Conservation (phyloP, 2,329 filamentous ascomycete genomes). For the Coccinonectria pachysandricola region DNA sequence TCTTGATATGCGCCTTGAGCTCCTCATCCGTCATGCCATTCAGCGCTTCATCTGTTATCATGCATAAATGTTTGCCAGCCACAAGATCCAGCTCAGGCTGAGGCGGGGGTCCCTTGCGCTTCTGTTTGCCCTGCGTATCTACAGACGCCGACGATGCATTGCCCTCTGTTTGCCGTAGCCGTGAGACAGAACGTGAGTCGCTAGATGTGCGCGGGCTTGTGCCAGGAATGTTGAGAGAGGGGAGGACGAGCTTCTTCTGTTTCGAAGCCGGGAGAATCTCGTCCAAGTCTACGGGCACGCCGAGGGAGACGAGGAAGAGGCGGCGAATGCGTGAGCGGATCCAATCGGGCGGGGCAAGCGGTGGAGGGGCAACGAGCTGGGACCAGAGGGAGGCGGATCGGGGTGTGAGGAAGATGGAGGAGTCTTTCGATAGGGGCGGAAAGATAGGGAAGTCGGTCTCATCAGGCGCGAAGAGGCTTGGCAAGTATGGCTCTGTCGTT, state of each 20-base stretch:
- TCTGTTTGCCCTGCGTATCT: constrained; percentile 46
- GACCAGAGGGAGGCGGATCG: constrained; percentile 90
- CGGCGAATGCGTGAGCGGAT: constrained; percentile 90
- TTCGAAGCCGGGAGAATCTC: constrained; percentile 95
- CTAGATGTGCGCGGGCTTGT: constrained; percentile 45
- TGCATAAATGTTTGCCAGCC: constrained; percentile 66
- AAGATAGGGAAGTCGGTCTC: constrained; percentile 40
- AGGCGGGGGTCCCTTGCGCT: constrained; percentile 49
- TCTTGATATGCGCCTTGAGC: constrained; percentile 59
- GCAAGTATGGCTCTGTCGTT: constrained; percentile 55
- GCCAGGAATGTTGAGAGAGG: constrained; percentile 66
- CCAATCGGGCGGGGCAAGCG: constrained; percentile 94
- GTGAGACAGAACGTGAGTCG: constrained; percentile 40
- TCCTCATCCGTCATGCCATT: constrained; percentile 70
- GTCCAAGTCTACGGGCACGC: constrained; percentile 91
- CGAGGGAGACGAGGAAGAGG: constrained; percentile 88
- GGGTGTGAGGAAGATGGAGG: constrained; percentile 69
- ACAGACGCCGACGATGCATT: constrained; percentile 49
- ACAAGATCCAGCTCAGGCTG: constrained; percentile 71
- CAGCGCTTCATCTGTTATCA: constrained; percentile 75
- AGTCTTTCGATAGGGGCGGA: constrained; percentile 41
- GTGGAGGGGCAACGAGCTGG: constrained; percentile 87
- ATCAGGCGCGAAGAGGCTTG: constrained; percentile 53
- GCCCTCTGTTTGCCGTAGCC: constrained; percentile 34
- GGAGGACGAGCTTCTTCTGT: constrained; percentile 93